Percentiles rank a stretch among this genome's conserved stretches.
Conservation (phyloP, 1,139 yeast genomes). For the Blastobotrys ciferrii region DNA sequence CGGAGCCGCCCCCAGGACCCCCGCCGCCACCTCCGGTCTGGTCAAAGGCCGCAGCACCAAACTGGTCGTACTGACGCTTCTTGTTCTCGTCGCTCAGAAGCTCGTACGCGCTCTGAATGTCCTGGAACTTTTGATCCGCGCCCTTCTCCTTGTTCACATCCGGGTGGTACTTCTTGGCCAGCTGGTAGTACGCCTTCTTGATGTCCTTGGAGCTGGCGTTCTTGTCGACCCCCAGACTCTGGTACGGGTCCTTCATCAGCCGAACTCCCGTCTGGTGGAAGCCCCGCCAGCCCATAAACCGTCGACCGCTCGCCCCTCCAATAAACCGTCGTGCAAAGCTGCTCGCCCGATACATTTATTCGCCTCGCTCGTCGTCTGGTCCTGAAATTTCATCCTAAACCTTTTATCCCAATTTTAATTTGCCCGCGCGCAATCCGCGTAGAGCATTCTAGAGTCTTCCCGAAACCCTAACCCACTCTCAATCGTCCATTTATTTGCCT, state of each 20-base stretch:
- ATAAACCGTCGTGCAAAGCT: not conserved
- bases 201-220: slow-evolving; percentile 77
- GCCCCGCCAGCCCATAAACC: slow-evolving; percentile 1
- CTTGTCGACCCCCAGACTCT: slow-evolving; percentile 71
- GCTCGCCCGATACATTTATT: not conserved
- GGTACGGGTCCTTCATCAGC: slow-evolving; percentile 72
- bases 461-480: not conserved
- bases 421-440: not conserved
- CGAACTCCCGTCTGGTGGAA: slow-evolving; percentile 12
- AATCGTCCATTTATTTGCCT: not conserved
- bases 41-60: slow-evolving; percentile 84
- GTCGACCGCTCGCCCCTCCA: not conserved
- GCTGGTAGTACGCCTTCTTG: slow-evolving; percentile 88
- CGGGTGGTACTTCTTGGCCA: slow-evolving; percentile 94
- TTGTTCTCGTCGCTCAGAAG: slow-evolving; percentile 82
- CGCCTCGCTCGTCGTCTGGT: too few species aligned
- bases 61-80: slow-evolving; percentile 87
- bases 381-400: not conserved
- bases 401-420: not conserved
- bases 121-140: slow-evolving; percentile 87
- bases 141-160: slow-evolving; percentile 90
- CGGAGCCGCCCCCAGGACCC: slow-evolving; percentile 36
- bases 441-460: not conserved
- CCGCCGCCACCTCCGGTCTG: slow-evolving; percentile 49
- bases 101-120: slow-evolving; percentile 92